phyloP scores from a whole-genome alignment of 805 yeast species.

The Huiozyma sinensis region DNA sequence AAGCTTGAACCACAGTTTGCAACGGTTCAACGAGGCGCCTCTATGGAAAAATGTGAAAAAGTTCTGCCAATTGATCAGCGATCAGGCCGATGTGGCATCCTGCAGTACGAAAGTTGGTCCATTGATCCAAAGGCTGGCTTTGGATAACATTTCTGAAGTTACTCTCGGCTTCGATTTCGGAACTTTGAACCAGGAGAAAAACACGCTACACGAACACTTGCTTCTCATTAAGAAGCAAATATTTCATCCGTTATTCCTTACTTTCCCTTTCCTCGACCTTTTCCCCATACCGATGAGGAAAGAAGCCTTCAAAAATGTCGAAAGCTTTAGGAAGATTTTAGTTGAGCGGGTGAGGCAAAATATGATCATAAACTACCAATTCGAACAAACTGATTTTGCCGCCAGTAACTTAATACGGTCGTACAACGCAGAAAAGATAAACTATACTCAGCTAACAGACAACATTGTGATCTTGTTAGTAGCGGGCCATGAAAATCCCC shows the following conservation, averaged over 20 bases:
- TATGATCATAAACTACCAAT: constrained; percentile 23
- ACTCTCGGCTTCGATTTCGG: constrained; percentile 41
- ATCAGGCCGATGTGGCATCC: constrained; percentile 2
- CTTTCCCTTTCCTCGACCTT: constrained; percentile 44
- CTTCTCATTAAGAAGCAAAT: constrained; percentile 40
- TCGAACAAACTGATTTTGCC: constrained; percentile 29
- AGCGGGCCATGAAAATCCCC: constrained; percentile 60
- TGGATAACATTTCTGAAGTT: constrained; percentile 41
- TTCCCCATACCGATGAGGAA: constrained; percentile 39
- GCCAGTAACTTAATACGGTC: constrained; percentile 35
- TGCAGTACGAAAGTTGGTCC: constrained; percentile 25
- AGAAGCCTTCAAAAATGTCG: constrained; percentile 35
- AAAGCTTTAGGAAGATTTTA: constrained; percentile 31
- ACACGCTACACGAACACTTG: constrained; percentile 32
- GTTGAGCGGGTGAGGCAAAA: constrained; percentile 27
- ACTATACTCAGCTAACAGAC: constrained; percentile 40
- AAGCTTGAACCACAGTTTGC: constrained; percentile 37
- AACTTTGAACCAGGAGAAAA: constrained; percentile 25
- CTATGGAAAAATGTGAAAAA: constrained; percentile 31
- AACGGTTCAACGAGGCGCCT: constrained; percentile 35
- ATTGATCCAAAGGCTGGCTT: constrained; percentile 35
- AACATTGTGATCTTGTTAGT: constrained; percentile 45
- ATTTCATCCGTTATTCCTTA: constrained; percentile 43
- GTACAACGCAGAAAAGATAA: constrained; percentile 28
- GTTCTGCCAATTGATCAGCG: constrained; percentile 24